These are phyloP conservation scores for Scutellaria galericulata DNA, from an alignment of 257 asterid species.

Conservation along the genomic window DNA sequence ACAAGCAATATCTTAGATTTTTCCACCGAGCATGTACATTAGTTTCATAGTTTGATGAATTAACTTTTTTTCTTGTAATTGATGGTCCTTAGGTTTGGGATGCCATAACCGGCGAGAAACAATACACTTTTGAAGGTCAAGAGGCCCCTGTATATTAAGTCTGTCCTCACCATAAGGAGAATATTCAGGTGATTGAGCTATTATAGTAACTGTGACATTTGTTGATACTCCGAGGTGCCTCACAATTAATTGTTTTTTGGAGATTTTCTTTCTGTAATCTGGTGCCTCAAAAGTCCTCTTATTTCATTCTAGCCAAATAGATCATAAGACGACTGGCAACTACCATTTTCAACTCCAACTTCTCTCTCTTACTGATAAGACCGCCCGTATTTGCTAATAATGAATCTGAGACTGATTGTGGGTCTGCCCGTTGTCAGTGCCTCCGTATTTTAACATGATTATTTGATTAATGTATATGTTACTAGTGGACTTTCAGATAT, in stretches of 20 bases:
- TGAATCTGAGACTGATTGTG: too few relatives aligned
- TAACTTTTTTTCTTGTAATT: conserved; percentile 24
- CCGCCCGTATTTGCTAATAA: too few relatives aligned
- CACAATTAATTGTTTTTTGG: background rate
- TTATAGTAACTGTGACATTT: conserved; percentile 9
- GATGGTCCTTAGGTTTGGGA: conserved; percentile 78
- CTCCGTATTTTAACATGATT: conserved; percentile 3
- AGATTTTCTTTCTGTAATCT: background rate
- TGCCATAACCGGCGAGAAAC: conserved; percentile 75
- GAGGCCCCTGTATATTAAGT: conserved; percentile 94
- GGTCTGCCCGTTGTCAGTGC: background rate
- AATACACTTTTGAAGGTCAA: conserved; percentile 86
- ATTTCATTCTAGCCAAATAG: too few relatives aligned
- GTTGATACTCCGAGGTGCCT: conserved; percentile 7
- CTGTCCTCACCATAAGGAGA: conserved; percentile 95
- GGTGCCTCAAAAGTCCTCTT: background rate
- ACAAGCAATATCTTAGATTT: background rate
- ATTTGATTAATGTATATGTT: background rate
- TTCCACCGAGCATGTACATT: background rate
- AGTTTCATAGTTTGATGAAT: background rate
- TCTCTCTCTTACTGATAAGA: too few relatives aligned
- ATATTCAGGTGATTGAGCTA: conserved; percentile 67
- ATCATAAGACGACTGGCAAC: too few relatives aligned
- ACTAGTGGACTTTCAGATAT: background rate
- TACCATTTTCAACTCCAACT: too few relatives aligned